These are phyloP conservation scores for Cordyceps javanica DNA, from an alignment of 2,329 filamentous ascomycete genomes.

Conservation along the genomic window DNA sequence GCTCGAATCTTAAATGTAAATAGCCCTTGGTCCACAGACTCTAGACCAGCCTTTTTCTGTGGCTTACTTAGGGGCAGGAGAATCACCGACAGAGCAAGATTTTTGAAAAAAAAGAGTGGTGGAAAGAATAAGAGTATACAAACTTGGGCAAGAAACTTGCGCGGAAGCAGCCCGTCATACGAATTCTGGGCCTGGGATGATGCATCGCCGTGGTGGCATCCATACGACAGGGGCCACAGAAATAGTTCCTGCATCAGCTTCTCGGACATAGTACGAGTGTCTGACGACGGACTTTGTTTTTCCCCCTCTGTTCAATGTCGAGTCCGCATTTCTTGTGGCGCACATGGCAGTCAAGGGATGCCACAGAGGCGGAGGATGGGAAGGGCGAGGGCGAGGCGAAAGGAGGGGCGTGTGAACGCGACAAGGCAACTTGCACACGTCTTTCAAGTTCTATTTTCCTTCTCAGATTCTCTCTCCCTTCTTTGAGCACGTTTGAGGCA, in stretches of 20 bases:
- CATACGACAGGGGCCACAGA: neutral
- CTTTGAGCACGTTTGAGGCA: conserved; percentile 6
- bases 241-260: neutral
- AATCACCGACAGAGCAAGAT: neutral
- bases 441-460: neutral
- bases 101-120: neutral
- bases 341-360: neutral
- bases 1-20: neutral
- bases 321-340: neutral
- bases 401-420: neutral
- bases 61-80: neutral
- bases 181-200: neutral
- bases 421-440: neutral
- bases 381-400: no score
- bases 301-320: neutral
- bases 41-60: neutral
- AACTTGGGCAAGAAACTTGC: neutral
- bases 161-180: neutral
- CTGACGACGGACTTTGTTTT: neutral
- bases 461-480: neutral
- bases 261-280: neutral
- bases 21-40: no score
- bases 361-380: neutral
- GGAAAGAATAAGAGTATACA: neutral
- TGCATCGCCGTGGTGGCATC: neutral